A percentile compares a stretch with the other conserved stretches of the same genome.
Conservation (phyloP, 2,329 filamentous ascomycete species). For the Fusarium solani-melongenae region DNA sequence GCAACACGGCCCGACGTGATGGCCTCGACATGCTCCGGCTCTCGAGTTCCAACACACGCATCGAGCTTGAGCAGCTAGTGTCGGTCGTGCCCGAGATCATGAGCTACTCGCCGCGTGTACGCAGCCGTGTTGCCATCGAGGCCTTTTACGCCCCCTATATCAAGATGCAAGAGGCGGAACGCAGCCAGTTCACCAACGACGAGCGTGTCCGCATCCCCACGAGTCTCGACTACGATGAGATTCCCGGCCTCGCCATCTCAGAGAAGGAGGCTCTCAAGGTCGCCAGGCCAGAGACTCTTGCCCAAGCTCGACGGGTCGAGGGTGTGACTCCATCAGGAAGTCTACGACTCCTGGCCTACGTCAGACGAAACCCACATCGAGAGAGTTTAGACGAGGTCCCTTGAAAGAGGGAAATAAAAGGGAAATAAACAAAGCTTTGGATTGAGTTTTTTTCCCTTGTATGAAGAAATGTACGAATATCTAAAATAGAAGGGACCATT, state of each 20-base stretch:
- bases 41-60: constrained; percentile 60
- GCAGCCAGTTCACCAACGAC: constrained; percentile 77
- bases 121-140: constrained; percentile 80
- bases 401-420: neutral
- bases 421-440: neutral
- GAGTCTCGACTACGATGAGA: constrained; percentile 78
- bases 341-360: constrained; percentile 70
- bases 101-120: constrained; percentile 68
- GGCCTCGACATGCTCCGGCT: constrained; percentile 85
- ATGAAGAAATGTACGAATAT: neutral
- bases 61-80: constrained; percentile 65
- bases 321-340: constrained; percentile 75
- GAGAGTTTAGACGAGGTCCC: constrained; percentile 1
- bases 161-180: constrained; percentile 74
- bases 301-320: constrained; percentile 89
- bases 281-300: constrained; percentile 84
- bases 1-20: constrained; percentile 73
- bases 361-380: constrained; percentile 52
- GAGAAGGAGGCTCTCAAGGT: constrained; percentile 78
- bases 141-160: constrained; percentile 90
- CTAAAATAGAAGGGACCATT: neutral
- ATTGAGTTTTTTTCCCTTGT: neutral
- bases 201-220: constrained; percentile 78
- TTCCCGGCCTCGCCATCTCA: constrained; percentile 81
- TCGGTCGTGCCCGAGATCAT: constrained; percentile 66